phyloP scores from a whole-genome alignment of 108 stramenopile species.

The Skeletonema costatum region DNA sequence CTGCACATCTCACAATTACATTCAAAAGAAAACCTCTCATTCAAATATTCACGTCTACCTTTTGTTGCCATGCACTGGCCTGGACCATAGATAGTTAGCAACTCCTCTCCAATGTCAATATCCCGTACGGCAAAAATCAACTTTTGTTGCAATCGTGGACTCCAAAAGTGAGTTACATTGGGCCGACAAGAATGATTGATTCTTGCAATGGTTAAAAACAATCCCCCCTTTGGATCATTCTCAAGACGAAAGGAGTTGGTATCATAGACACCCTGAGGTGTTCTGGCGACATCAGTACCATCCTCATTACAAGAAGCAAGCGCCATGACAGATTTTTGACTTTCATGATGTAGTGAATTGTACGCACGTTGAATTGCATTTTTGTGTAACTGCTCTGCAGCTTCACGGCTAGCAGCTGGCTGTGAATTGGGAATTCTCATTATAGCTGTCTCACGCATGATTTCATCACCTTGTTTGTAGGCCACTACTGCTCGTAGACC shows the following conservation, averaged over 20 bases:
- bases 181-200: constrained; percentile 14
- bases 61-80: neutral
- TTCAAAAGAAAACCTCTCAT: constrained; percentile 19
- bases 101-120: constrained; percentile 12
- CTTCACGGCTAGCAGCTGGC: constrained; percentile 10
- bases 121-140: constrained; percentile 15
- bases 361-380: constrained; percentile 13
- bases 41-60: constrained; percentile 12
- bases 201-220: constrained; percentile 11
- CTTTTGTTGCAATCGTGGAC: neutral
- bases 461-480: constrained; percentile 22
- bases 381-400: constrained; percentile 6
- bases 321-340: constrained; percentile 3
- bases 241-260: constrained; percentile 17
- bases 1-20: constrained; percentile 29
- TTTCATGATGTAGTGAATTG: neutral
- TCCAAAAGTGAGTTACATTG: constrained; percentile 20
- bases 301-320: constrained; percentile 11
- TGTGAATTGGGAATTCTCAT: constrained; percentile 23
- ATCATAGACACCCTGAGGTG: constrained; percentile 17
- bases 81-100: constrained; percentile 15
- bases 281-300: neutral
- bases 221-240: neutral
- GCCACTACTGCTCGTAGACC: constrained; percentile 10
- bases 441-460: constrained; percentile 17